Evolutionary conservation across 2,329 filamentous ascomycete genomes (phyloP).

Genomic region (Neonectria hederae): DNA sequence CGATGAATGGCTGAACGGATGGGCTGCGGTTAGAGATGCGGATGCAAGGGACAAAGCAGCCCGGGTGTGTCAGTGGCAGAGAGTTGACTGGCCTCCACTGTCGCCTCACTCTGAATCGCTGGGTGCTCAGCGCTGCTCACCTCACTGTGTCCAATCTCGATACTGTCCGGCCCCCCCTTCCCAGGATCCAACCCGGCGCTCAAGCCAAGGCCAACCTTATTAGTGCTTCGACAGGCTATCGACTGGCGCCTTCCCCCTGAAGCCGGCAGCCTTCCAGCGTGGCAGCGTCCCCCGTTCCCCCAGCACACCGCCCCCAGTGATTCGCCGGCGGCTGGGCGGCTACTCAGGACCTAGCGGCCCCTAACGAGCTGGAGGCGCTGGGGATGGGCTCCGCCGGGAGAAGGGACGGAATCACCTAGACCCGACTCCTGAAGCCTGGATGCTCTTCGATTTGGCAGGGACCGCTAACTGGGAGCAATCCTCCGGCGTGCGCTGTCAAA

Average conservation of each 20-base stretch:
- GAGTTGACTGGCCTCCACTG: not conserved
- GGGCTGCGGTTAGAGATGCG: conserved; percentile 17
- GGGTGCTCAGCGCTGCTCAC: not conserved
- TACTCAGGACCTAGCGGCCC: conserved; percentile 33
- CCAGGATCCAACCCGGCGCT: conserved; percentile 9
- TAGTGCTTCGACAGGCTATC: not conserved
- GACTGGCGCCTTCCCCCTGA: conserved; percentile 36
- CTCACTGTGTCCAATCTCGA: conserved; percentile 38
- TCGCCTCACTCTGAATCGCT: not conserved
- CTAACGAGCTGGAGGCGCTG: conserved; percentile 36
- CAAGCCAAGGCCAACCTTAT: conserved; percentile 26
- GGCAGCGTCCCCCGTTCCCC: not conserved
- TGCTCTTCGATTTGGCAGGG: not conserved
- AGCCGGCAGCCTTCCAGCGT: conserved; percentile 24
- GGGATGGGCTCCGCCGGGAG: conserved; percentile 17
- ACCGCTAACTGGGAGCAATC: not conserved
- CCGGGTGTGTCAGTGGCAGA: not conserved
- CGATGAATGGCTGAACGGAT: conserved; percentile 20
- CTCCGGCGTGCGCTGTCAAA: not conserved
- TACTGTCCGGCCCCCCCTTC: conserved; percentile 25
- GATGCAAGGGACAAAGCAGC: conserved; percentile 22
- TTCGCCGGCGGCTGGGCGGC: conserved; percentile 26
- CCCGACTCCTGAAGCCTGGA: not conserved
- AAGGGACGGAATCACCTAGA: conserved; percentile 14
- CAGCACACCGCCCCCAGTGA: conserved; percentile 21